Evolutionary conservation across 305 asterid species (phyloP).

Genomic region (Fraxinus dipetala): DNA sequence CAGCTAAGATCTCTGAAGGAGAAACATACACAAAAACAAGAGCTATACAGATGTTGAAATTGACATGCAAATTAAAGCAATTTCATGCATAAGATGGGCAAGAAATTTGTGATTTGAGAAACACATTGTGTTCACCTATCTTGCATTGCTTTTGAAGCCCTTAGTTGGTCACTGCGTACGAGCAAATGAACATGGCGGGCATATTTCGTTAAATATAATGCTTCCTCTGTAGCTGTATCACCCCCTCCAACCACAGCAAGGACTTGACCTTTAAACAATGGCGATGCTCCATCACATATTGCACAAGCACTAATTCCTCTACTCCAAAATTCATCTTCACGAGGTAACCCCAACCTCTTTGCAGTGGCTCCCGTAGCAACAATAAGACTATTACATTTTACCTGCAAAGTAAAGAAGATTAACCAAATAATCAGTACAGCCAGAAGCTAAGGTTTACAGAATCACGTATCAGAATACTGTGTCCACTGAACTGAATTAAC

Average conservation of each 20-base stretch:
- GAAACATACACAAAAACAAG: background rate
- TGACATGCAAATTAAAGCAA: background rate
- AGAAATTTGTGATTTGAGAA: background rate
- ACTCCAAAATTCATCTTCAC: conserved; percentile 99
- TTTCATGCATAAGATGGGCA: conserved; percentile 1
- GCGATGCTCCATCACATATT: conserved; percentile 99
- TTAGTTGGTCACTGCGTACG: conserved; percentile 78
- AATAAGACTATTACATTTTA: conserved; percentile 84
- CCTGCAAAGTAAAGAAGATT: conserved; percentile 30
- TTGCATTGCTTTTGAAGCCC: conserved; percentile 99
- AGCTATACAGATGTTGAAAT: background rate
- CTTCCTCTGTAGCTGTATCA: conserved; percentile 99
- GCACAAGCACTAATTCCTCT: conserved; percentile 99
- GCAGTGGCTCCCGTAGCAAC: conserved; percentile 99
- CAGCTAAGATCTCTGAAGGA: background rate
- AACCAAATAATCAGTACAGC: background rate
- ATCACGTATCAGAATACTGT: background rate
- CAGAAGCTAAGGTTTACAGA: background rate
- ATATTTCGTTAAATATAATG: conserved; percentile 89
- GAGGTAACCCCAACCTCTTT: conserved; percentile 71
- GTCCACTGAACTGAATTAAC: background rate
- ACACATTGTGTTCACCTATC: conserved; percentile 57
- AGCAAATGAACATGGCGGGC: conserved; percentile 98
- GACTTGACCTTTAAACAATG: conserved; percentile 87
- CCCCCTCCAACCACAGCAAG: conserved; percentile 99